Evolutionary conservation across 148 eudicot genomes (phyloP).

Genomic region (Suaeda aralocaspica): DNA sequence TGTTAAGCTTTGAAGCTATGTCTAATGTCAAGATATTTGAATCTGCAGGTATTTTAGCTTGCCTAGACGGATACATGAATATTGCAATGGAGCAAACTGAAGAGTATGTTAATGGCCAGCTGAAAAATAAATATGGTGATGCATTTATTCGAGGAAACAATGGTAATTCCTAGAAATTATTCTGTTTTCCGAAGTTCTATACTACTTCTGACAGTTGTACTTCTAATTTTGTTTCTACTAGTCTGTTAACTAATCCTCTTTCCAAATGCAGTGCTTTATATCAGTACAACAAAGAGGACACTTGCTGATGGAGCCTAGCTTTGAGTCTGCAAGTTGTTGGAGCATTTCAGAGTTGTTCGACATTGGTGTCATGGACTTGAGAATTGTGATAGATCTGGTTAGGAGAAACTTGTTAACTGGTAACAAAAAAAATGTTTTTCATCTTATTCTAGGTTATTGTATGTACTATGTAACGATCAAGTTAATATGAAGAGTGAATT

Average conservation of each 20-base stretch:
- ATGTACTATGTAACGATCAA: slow-evolving; percentile 6
- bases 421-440: not conserved
- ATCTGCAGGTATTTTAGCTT: slow-evolving; percentile 78
- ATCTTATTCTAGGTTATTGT: slow-evolving; percentile 7
- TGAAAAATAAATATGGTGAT: slow-evolving; percentile 93
- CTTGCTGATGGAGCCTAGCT: slow-evolving; percentile 73
- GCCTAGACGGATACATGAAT: slow-evolving; percentile 97
- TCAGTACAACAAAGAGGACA: slow-evolving; percentile 87
- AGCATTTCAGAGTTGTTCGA: not conserved
- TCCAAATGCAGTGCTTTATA: slow-evolving; percentile 72
- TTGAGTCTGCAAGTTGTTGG: not conserved
- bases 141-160: slow-evolving; percentile 96
- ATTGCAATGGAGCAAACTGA: slow-evolving; percentile 99
- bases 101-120: slow-evolving; percentile 93
- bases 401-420: slow-evolving; percentile 7
- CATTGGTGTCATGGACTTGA: not conserved
- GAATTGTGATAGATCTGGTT: not conserved
- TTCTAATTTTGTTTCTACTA: not conserved
- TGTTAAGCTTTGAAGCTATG: not conserved
- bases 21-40: not conserved
- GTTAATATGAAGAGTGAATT: slow-evolving; percentile 10
- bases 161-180: slow-evolving; percentile 34
- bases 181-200: not conserved
- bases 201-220: not conserved
- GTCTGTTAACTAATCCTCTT: not conserved